Evolutionary conservation across 352 stramenopile genomes (phyloP).

Genomic region (Phytophthora vignae): DNA sequence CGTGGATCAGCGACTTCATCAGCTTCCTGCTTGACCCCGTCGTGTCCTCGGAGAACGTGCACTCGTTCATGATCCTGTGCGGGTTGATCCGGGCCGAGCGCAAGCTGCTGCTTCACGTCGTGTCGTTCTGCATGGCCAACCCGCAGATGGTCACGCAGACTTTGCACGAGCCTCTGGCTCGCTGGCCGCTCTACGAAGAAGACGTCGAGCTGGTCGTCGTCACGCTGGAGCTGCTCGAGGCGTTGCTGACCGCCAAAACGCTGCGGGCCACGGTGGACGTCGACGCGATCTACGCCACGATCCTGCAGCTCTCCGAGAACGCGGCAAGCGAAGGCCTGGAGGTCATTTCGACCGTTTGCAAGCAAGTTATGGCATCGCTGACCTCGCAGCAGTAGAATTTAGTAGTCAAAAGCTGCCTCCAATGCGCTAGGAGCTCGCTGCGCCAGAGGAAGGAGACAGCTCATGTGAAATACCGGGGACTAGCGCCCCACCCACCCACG

Average conservation of each 20-base stretch:
- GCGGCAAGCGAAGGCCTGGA: constrained; percentile 56
- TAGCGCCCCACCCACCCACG: constrained; percentile 50
- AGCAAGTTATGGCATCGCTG: constrained; percentile 42
- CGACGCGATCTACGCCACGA: constrained; percentile 54
- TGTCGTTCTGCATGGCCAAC: constrained; percentile 46
- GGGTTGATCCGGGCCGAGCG: constrained; percentile 41
- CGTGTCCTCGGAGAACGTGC: constrained; percentile 57
- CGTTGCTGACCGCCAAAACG: constrained; percentile 41
- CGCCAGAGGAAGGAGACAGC: constrained; percentile 15
- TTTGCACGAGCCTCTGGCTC: constrained; percentile 53
- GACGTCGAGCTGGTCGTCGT: constrained; percentile 66
- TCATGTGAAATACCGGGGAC: constrained; percentile 23
- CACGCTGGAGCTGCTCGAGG: constrained; percentile 54
- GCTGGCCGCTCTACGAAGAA: constrained; percentile 74
- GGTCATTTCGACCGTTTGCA: constrained; percentile 46
- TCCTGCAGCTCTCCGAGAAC: constrained; percentile 58
- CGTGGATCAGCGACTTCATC: constrained; percentile 58
- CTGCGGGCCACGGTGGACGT: constrained; percentile 50
- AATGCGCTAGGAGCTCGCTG: constrained; percentile 2
- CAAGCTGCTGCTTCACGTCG: constrained; percentile 51
- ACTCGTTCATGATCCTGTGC: constrained; percentile 57
- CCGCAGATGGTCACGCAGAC: constrained; percentile 47
- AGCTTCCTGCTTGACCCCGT: constrained; percentile 50
- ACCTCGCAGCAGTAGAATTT: constrained; percentile 26
- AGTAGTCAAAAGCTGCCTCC: neutral